Conservation (phyloP, 805 yeast species). For the Spathaspora boniae region DNA sequence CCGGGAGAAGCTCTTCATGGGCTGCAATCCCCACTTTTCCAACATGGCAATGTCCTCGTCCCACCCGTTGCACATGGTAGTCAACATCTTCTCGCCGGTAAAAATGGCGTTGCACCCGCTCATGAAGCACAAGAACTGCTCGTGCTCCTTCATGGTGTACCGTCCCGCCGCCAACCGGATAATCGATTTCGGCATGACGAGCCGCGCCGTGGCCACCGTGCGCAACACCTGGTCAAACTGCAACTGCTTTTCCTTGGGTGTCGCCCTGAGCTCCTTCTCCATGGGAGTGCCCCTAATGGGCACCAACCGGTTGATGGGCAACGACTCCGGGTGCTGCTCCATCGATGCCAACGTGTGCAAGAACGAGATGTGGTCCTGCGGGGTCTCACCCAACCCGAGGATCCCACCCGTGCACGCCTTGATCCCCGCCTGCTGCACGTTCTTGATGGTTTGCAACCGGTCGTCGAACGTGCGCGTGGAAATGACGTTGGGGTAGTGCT, state of each 20-base stretch:
- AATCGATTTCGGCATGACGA: slow-evolving; percentile 69
- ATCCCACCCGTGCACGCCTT: slow-evolving; percentile 79
- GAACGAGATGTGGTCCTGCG: slow-evolving; percentile 67
- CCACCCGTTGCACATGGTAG: slow-evolving; percentile 83
- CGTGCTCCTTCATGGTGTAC: slow-evolving; percentile 73
- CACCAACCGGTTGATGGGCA: slow-evolving; percentile 78
- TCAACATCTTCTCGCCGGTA: slow-evolving; percentile 77
- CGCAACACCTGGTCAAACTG: slow-evolving; percentile 61
- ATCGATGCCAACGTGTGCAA: slow-evolving; percentile 63
- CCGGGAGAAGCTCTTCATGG: slow-evolving; percentile 50
- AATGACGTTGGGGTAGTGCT: slow-evolving; percentile 70
- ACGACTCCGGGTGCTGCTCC: slow-evolving; percentile 73
- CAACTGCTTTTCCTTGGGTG: slow-evolving; percentile 41
- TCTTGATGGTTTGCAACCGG: slow-evolving; percentile 60
- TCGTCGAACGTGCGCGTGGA: slow-evolving; percentile 71
- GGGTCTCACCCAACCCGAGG: slow-evolving; percentile 72
- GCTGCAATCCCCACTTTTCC: slow-evolving; percentile 62
- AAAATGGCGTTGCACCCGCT: slow-evolving; percentile 79
- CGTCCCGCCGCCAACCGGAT: slow-evolving; percentile 79
- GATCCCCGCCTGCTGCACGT: slow-evolving; percentile 61
- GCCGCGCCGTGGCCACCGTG: slow-evolving; percentile 73
- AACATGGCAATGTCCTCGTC: slow-evolving; percentile 73
- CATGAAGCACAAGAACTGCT: slow-evolving; percentile 72
- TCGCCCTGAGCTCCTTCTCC: slow-evolving; percentile 46
- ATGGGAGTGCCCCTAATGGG: slow-evolving; percentile 78